Base-by-base conservation (phyloP, 2,329 filamentous ascomycete genomes). In the Aspergillus latus region DNA sequence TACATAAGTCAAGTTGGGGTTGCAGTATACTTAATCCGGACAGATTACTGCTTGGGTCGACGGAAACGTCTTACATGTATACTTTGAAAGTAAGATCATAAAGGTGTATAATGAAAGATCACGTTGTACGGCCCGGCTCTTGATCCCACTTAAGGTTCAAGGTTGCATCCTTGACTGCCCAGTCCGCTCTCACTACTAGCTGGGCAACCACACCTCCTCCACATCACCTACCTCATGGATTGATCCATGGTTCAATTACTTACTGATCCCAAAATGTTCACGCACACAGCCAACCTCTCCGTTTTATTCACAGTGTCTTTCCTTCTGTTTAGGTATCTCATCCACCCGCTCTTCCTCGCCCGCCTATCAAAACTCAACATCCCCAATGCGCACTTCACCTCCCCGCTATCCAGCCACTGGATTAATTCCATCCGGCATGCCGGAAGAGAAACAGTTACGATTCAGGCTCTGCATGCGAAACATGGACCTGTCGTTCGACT, bases 301-400 rank as follows among this genome's bases (percentile, higher is more conserved):
- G 8, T n/a, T 7, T 5, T 43, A n/a, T 5, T 54, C 30, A 6
- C 28, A 28, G 21, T 56, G 15, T 11, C 50, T 4, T 16, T 49
- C 40, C 36, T 36, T 69, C 40, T 69, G 68, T 52, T 30, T 26
- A 63, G 58, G 47, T 64, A 63, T 54, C 2, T 73, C 5, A 42
- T 72, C 43, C 55, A 49, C 29, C 68, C 69, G 1, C 61, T 62
- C 39, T 65, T 83, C 49, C 45, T 84, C 45, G 87, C 85, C 4
- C 84, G 86, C 0, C 75, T 90, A 11, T 73, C 81, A 34, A 80
- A 76, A 39, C 78, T 89, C 37, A 80, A 76, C 39, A 78, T 89
- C 36, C 87, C 87, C 16, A 80, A 78, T 46, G 85, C 86, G 1
- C 87, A 90, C 70, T 84, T 83, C 74, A 80, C 82, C 0, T 78